Evolutionary conservation across 768 basidiomycete genomes (phyloP), one percentile per base, ranked within the genome.

Genomic region (Xanthoconium stramineum): DNA sequence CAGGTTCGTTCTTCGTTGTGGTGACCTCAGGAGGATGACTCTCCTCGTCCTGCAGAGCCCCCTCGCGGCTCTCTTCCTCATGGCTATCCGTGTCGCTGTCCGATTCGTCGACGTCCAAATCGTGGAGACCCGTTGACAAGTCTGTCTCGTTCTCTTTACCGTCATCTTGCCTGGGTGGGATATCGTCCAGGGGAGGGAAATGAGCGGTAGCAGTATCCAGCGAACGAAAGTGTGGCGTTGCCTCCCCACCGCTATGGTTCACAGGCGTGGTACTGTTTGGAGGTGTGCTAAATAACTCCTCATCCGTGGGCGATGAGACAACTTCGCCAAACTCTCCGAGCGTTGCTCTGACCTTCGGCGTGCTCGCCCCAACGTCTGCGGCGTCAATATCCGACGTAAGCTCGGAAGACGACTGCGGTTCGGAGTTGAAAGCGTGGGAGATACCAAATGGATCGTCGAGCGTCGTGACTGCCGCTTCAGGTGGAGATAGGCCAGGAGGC

Each of bases 281-380:
- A 30, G 86, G 85, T 0, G 86, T 88, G 47, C 78, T 73, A 62
- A 89, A 89, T 15, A 77, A 61, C 33, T 88, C 86, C 32, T 80
- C 80, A 9, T 70, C 73, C 53, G 71, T 66, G 14, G 76, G 67
- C 3, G 72, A 67, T 4, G 68, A 57, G 19, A 73, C 55, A 29
- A 68, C 50, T 6, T 61, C 61, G 10, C 59, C 52, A 42, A 61
- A 61, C n/a, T 65, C 57, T 42, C 52, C 60, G 32, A 49, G 36
- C 17, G 14, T 48, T 14, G 56, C 33, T 17, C 49, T 64, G 48
- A 54, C 37, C 51, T 60, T 63, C 20, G 68, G 65, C 7, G 69
- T 65, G 29, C 51, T 59, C 48, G 55, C 47, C 17, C 65, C 62
- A 32, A 50, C 50, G 29, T 71, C 69, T 2, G 53, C 55, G 19